Base-by-base conservation (phyloP, 148 eudicot species). In the Silene uniflora region DNA sequence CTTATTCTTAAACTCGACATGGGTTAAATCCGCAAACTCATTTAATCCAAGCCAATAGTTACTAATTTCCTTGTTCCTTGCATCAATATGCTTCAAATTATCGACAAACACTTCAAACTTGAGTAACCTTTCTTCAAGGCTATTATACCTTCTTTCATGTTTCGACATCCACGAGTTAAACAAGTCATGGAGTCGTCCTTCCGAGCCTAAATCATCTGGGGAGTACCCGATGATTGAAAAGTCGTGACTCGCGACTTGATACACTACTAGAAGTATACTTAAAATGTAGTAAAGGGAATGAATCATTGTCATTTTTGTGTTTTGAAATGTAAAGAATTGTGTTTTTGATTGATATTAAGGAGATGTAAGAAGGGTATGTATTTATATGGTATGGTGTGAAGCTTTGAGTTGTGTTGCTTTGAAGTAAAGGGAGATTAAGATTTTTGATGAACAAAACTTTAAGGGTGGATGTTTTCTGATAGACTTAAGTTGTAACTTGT, bases 21-120 rank as follows among this genome's bases (percentile, higher is more conserved):
- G 86, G 71, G 66, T 88, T 27, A 88, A 69, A 61, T 88, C 91
- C 3, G 89, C 88, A 77, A 86, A 88, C 80, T 75, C 86, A 69
- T 88, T 88, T 2, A 86, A 60, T 0, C 89, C 89, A 42, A 86
- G 86, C 89, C 86, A 83, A 23, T 86, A 88, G 78, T 73, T 83
- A 16, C 73, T 81, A 35, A 73, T 61, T n/a, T 73, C 64, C 74
- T 78, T 80, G 73, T 87, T 87, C 47, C 69, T 82, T 62, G 78
- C 83, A 74, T 88, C 85, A 23, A 88, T 84, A 78, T 84, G 87
- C 72, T 80, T 80, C 81, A 88, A 76, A 78, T 88, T 88, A 55
- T 85, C 86, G 22, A 62, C 79, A 62, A 88, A 88, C n/a, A 86
- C 76, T 77, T 86, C 83, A 23, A 86, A 86, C 61, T 84, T 81